Evolutionary conservation across 2,329 filamentous ascomycete species (phyloP).

Genomic region (Exophiala aquamarina): DNA sequence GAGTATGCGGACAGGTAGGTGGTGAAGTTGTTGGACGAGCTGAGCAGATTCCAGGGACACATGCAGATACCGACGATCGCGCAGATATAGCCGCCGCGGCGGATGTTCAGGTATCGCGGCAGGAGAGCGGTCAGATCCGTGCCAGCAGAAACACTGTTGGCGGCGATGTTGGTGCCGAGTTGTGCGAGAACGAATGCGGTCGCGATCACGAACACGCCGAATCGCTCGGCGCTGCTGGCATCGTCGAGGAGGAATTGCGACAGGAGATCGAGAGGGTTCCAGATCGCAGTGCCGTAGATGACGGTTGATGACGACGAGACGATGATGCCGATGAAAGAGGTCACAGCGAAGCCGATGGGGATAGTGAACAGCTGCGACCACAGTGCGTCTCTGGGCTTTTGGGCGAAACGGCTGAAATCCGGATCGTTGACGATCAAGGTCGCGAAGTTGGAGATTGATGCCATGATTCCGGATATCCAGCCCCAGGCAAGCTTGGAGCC

Average conservation of each 20-base stretch:
- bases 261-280: slow-evolving; percentile 46
- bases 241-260: slow-evolving; percentile 38
- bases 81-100: slow-evolving; percentile 52
- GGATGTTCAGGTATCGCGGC: slow-evolving; percentile 56
- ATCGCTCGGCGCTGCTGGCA: slow-evolving; percentile 37
- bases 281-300: slow-evolving; percentile 39
- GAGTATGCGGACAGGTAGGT: slow-evolving; percentile 90
- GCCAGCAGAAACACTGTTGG: slow-evolving; percentile 52
- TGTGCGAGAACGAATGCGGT: slow-evolving; percentile 47
- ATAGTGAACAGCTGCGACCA: slow-evolving; percentile 27
- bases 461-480: slow-evolving; percentile 84
- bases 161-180: slow-evolving; percentile 47
- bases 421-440: slow-evolving; percentile 73
- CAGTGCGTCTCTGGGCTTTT: slow-evolving; percentile 34
- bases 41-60: slow-evolving; percentile 55
- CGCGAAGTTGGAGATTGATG: slow-evolving; percentile 84
- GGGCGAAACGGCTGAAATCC: slow-evolving; percentile 73
- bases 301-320: slow-evolving; percentile 34
- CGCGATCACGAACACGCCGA: slow-evolving; percentile 49
- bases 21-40: slow-evolving; percentile 52
- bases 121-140: slow-evolving; percentile 57
- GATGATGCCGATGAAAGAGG: slow-evolving; percentile 38
- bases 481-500: slow-evolving; percentile 77
- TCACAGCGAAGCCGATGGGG: slow-evolving; percentile 25
- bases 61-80: slow-evolving; percentile 45